phyloP scores from a whole-genome alignment of 495 filamentous ascomycete species.

The Pyronema domesticum region DNA sequence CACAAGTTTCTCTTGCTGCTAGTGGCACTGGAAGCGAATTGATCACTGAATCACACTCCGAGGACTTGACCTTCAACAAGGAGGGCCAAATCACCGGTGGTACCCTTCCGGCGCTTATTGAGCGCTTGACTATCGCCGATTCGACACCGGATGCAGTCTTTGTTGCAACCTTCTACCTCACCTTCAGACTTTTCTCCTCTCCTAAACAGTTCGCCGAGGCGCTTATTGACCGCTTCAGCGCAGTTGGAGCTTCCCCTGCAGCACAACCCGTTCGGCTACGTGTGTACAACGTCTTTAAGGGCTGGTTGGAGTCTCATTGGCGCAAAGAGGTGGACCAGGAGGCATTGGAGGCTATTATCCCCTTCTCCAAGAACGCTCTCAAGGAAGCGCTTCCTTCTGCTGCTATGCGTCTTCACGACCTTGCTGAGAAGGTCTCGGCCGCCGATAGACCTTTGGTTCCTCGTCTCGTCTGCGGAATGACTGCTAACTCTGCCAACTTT shows the following conservation, averaged over 20 bases:
- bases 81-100: constrained; percentile 91
- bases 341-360: constrained; percentile 54
- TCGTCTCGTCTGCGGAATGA: constrained; percentile 69
- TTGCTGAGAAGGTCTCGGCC: constrained; percentile 66
- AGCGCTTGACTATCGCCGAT: constrained; percentile 82
- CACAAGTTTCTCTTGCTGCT: constrained; percentile 13
- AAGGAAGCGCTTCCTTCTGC: constrained; percentile 50
- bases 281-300: constrained; percentile 92
- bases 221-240: constrained; percentile 78
- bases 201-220: constrained; percentile 61
- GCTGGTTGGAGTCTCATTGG: constrained; percentile 96
- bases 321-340: constrained; percentile 56
- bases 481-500: constrained; percentile 49
- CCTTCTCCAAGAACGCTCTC: constrained; percentile 62
- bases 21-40: constrained; percentile 26
- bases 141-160: constrained; percentile 86
- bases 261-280: constrained; percentile 68
- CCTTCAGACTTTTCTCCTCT: constrained; percentile 85
- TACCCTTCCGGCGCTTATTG: constrained; percentile 75
- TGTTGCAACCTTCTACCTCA: constrained; percentile 88
- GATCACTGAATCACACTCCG: constrained; percentile 57
- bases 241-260: constrained; percentile 54
- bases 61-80: constrained; percentile 83
- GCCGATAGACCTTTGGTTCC: constrained; percentile 63
- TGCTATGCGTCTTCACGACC: constrained; percentile 56